Conservation (phyloP, 2,329 filamentous ascomycete species). For the Metarhizium humberi region DNA sequence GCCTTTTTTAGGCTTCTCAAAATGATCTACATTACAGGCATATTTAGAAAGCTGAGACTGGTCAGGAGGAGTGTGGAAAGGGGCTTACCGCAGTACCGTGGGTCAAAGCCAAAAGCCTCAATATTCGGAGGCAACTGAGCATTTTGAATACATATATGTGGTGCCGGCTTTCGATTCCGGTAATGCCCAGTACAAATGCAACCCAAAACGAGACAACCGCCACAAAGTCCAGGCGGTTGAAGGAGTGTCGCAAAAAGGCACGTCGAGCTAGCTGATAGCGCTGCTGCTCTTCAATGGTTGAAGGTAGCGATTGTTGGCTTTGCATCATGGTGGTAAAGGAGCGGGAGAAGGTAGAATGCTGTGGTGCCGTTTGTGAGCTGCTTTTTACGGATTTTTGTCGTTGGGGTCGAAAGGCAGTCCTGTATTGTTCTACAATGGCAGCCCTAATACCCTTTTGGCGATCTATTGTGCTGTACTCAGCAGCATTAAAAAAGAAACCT, state of each 20-base stretch:
- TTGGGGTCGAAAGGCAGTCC: conserved; percentile 72
- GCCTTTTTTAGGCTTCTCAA: conserved; percentile 92
- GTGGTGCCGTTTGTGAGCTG: conserved; percentile 33
- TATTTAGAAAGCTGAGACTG: neutral
- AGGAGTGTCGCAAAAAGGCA: conserved; percentile 88
- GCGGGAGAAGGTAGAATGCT: conserved; percentile 59
- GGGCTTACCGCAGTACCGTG: conserved; percentile 75
- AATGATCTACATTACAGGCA: conserved; percentile 55
- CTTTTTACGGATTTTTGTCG: conserved; percentile 58
- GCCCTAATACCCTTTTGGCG: conserved; percentile 64
- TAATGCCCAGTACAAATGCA: conserved; percentile 64
- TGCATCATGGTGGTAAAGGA: conserved; percentile 75
- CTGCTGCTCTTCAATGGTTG: conserved; percentile 67
- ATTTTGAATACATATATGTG: conserved; percentile 91
- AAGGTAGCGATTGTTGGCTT: conserved; percentile 43
- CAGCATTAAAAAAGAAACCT: conserved; percentile 81
- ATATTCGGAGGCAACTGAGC: conserved; percentile 88
- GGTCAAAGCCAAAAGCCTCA: conserved; percentile 83
- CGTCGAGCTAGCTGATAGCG: conserved; percentile 78
- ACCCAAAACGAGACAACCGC: conserved; percentile 96
- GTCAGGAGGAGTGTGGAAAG: neutral
- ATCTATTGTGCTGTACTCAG: conserved; percentile 87
- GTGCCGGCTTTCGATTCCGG: conserved; percentile 55
- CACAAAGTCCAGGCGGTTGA: conserved; percentile 91
- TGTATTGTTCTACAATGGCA: conserved; percentile 67